Evolutionary conservation across 805 yeast species (phyloP).

Genomic region (Saccharomycopsis fodiens): DNA sequence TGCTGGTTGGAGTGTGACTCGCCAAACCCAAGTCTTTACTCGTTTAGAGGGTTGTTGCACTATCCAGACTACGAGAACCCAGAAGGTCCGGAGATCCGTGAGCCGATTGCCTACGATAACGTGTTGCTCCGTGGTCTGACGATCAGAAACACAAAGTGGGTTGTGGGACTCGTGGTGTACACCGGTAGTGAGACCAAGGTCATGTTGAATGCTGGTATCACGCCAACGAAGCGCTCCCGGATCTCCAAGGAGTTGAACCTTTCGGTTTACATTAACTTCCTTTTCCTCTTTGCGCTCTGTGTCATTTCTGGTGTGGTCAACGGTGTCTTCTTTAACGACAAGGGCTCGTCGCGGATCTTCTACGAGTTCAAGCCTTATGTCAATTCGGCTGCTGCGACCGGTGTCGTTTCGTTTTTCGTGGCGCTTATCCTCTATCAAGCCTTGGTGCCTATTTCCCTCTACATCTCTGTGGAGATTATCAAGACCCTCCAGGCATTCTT

Average conservation of each 20-base stretch:
- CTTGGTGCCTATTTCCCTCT: slow-evolving; percentile 72
- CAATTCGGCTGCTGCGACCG: slow-evolving; percentile 53
- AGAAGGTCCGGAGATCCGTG: slow-evolving; percentile 28
- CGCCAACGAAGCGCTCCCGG: slow-evolving; percentile 66
- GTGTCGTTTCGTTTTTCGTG: slow-evolving; percentile 62
- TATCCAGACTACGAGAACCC: slow-evolving; percentile 32
- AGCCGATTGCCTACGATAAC: slow-evolving; percentile 56
- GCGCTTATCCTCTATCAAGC: slow-evolving; percentile 68
- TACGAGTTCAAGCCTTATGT: slow-evolving; percentile 61
- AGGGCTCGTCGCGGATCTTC: slow-evolving; percentile 37
- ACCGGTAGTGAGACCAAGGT: slow-evolving; percentile 74
- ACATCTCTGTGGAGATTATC: slow-evolving; percentile 71
- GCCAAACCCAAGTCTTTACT: slow-evolving; percentile 58
- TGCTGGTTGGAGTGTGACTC: slow-evolving; percentile 65
- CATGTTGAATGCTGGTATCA: slow-evolving; percentile 69
- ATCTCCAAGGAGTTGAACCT: slow-evolving; percentile 60
- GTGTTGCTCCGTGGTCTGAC: slow-evolving; percentile 65
- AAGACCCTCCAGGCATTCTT: slow-evolving; percentile 71
- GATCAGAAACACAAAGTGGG: slow-evolving; percentile 71
- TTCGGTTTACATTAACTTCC: slow-evolving; percentile 58
- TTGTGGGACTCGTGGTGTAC: slow-evolving; percentile 62
- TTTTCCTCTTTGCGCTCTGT: slow-evolving; percentile 54
- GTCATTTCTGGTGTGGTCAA: slow-evolving; percentile 63
- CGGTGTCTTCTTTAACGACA: slow-evolving; percentile 49
- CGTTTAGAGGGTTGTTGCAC: slow-evolving; percentile 59